phyloP scores from a whole-genome alignment of 106 monocot species.

The Dendrobium officinale region DNA sequence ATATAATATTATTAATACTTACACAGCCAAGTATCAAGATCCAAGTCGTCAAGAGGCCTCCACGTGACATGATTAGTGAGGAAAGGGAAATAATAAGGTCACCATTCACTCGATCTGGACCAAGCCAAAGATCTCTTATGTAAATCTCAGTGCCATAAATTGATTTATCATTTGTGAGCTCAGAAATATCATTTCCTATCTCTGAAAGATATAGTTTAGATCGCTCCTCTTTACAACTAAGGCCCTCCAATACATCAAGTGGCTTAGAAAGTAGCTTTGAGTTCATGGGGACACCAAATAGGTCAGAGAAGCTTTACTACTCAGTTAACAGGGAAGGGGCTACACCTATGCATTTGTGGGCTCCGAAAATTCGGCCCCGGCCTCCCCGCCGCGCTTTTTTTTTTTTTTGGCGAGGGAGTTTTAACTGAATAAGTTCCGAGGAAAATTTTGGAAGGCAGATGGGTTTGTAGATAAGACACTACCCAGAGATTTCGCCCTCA shows the following conservation, averaged over 20 bases:
- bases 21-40: constrained; percentile 8
- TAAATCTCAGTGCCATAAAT: constrained; percentile 23
- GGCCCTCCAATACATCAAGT: constrained; percentile 22
- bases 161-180: constrained; percentile 15
- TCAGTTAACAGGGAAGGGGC: too few species aligned
- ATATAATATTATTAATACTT: constrained; percentile 8
- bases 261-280: constrained; percentile 23
- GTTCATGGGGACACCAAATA: constrained; percentile 6
- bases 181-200: constrained; percentile 19
- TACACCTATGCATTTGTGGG: too few species aligned
- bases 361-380: too few species aligned
- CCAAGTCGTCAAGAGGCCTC: neutral
- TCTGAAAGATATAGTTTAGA: constrained; percentile 17
- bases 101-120: constrained; percentile 23
- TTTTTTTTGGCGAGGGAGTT: too few species aligned
- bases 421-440: too few species aligned
- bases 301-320: neutral
- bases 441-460: too few species aligned
- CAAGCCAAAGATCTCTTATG: constrained; percentile 19
- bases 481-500: too few species aligned
- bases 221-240: constrained; percentile 12
- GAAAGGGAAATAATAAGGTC: constrained; percentile 6
- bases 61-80: neutral
- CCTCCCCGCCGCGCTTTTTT: too few species aligned
- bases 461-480: too few species aligned